Conservation (phyloP, 331 rosid species). For the Phaseolus coccineus region DNA sequence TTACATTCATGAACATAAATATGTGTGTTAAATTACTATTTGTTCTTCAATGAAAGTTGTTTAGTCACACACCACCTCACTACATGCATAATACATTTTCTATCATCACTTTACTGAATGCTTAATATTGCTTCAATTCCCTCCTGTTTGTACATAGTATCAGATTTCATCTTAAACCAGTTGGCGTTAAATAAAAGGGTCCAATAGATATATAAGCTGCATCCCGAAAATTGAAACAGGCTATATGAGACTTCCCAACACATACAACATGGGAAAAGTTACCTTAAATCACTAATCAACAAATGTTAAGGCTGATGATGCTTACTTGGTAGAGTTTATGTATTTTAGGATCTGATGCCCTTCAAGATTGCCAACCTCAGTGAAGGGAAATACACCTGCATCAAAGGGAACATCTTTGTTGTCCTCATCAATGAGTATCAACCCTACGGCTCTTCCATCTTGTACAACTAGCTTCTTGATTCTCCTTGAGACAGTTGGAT, state of each 20-base stretch:
- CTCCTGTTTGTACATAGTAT: background rate
- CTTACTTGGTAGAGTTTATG: conserved; percentile 85
- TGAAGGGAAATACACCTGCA: conserved; percentile 77
- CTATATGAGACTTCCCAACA: no score
- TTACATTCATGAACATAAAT: background rate
- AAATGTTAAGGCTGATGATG: conserved; percentile 27
- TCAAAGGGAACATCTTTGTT: conserved; percentile 67
- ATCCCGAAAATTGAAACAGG: no score
- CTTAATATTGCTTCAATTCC: background rate
- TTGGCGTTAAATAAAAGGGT: no score
- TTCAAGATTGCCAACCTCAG: conserved; percentile 64
- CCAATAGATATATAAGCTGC: no score
- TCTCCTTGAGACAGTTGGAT: conserved; percentile 58
- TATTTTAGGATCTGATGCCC: conserved; percentile 80
- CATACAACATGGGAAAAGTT: background rate
- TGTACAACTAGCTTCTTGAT: conserved; percentile 81
- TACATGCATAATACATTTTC: conserved; percentile 1
- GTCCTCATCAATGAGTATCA: conserved; percentile 66
- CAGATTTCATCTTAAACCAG: no score
- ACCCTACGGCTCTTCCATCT: conserved; percentile 81
- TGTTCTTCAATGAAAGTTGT: background rate
- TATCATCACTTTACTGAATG: background rate
- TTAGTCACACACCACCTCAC: background rate
- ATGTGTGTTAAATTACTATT: background rate
- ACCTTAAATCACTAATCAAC: background rate